These are phyloP conservation scores for Xylariaceae sp. DNA, from an alignment of 2,329 filamentous ascomycete genomes.

Conservation along the genomic window DNA sequence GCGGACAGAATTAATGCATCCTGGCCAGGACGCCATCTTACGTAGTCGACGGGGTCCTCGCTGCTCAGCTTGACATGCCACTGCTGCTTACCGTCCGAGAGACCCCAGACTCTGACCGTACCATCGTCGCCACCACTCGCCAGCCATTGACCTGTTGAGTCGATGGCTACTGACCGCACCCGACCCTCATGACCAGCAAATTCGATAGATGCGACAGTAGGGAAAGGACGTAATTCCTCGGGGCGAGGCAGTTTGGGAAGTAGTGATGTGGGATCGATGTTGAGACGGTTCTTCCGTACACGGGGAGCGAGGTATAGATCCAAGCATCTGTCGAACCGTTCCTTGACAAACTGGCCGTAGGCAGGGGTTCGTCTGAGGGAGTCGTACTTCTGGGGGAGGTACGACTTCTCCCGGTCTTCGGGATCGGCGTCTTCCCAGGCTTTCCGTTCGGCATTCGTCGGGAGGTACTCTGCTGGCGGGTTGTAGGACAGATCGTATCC, in stretches of 20 bases:
- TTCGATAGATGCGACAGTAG: slow-evolving; percentile 79
- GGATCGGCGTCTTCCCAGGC: slow-evolving; percentile 81
- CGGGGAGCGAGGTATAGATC: slow-evolving; percentile 93
- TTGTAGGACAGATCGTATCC: slow-evolving; percentile 97
- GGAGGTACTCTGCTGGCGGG: slow-evolving; percentile 89
- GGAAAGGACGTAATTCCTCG: slow-evolving; percentile 91
- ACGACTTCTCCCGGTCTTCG: slow-evolving; percentile 87
- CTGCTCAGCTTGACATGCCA: slow-evolving; percentile 77
- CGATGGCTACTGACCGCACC: slow-evolving; percentile 77
- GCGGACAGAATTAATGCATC: slow-evolving; percentile 78
- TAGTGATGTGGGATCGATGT: slow-evolving; percentile 91
- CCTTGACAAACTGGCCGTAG: slow-evolving; percentile 85
- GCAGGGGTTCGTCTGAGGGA: slow-evolving; percentile 87
- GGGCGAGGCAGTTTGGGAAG: slow-evolving; percentile 90
- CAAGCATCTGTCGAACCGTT: slow-evolving; percentile 90
- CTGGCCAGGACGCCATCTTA: slow-evolving; percentile 82
- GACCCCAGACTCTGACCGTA: slow-evolving; percentile 83
- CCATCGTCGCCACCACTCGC: slow-evolving; percentile 94
- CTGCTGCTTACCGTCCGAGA: slow-evolving; percentile 77
- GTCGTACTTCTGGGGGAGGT: slow-evolving; percentile 74
- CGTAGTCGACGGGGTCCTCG: slow-evolving; percentile 75
- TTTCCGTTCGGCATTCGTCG: slow-evolving; percentile 75
- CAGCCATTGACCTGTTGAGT: slow-evolving; percentile 78
- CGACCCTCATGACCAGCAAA: slow-evolving; percentile 86
- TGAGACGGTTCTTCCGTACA: slow-evolving; percentile 86